Percentiles rank a stretch among this genome's conserved stretches.
Evolutionary conservation across 805 yeast genomes (phyloP).

Genomic region (Tetrapisispora iriomotensis): DNA sequence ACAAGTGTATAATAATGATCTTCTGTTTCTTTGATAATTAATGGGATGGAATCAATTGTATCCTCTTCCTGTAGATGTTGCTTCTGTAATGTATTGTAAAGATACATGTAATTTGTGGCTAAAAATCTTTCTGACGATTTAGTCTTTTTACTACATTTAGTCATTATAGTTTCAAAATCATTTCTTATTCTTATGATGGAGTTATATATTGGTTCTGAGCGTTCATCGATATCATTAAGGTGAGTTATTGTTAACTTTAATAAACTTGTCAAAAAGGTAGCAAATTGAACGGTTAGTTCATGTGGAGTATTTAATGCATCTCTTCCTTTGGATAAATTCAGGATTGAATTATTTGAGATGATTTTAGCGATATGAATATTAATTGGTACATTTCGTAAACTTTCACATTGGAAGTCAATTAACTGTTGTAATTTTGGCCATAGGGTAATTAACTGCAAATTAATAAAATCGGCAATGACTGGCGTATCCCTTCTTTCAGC

Average conservation of each 20-base stretch:
- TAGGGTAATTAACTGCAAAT: slow-evolving; percentile 50
- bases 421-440: slow-evolving; percentile 84
- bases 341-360: slow-evolving; percentile 13
- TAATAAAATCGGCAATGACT: slow-evolving; percentile 54
- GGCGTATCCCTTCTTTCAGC: slow-evolving; percentile 65
- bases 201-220: slow-evolving; percentile 61
- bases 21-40: slow-evolving; percentile 23
- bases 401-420: slow-evolving; percentile 68
- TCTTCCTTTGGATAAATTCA: slow-evolving; percentile 9
- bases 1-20: slow-evolving; percentile 23
- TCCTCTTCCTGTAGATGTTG: slow-evolving; percentile 11
- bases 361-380: slow-evolving; percentile 26
- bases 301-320: slow-evolving; percentile 37
- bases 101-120: slow-evolving; percentile 40
- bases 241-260: slow-evolving; percentile 42
- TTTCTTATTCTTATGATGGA: slow-evolving; percentile 61
- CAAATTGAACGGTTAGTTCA: slow-evolving; percentile 68
- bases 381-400: slow-evolving; percentile 44
- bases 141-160: slow-evolving; percentile 50
- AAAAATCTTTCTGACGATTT: slow-evolving; percentile 59
- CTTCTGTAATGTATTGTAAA: slow-evolving; percentile 24
- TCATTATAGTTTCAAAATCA: slow-evolving; percentile 71
- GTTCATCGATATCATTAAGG: slow-evolving; percentile 21
- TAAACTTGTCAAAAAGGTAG: slow-evolving; percentile 61
- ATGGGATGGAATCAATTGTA: slow-evolving; percentile 9